phyloP scores from a whole-genome alignment of 2,329 filamentous ascomycete genomes.

The Aspergillaceae sp. region DNA sequence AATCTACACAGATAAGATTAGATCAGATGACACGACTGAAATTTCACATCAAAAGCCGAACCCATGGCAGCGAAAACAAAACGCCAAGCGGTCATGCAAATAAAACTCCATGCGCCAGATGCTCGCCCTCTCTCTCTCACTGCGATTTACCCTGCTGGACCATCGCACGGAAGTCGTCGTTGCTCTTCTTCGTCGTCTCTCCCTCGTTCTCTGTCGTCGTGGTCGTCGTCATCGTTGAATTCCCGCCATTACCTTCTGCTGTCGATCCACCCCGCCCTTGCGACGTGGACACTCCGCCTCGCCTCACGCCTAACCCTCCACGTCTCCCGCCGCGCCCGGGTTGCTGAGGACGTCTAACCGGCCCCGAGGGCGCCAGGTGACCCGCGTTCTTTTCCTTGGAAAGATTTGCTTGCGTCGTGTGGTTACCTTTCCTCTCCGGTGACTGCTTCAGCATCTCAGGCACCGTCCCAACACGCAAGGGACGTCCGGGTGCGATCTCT shows the following conservation, averaged over 20 bases:
- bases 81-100: conserved; percentile 18
- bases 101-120: conserved; percentile 14
- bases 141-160: conserved; percentile 36
- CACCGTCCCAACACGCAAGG: conserved; percentile 43
- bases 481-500: conserved; percentile 37
- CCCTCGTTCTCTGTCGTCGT: conserved; percentile 21
- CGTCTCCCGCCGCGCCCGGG: conserved; percentile 36
- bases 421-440: conserved; percentile 33
- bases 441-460: conserved; percentile 41
- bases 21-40: no score
- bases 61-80: conserved; percentile 2
- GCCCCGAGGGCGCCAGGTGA: conserved; percentile 24
- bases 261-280: conserved; percentile 5
- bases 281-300: conserved; percentile 19
- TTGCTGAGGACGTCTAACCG: conserved; percentile 40
- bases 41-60: neutral
- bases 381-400: conserved; percentile 26
- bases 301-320: conserved; percentile 44
- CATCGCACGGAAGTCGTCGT: conserved; percentile 51
- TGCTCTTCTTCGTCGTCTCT: conserved; percentile 41
- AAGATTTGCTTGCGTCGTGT: conserved; percentile 30
- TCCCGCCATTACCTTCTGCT: no score
- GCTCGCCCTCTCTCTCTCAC: conserved; percentile 25
- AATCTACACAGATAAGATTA: neutral
- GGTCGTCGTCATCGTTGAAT: conserved; percentile 2